Base-by-base conservation (phyloP, 345 rosid species). In the Mercurialis annua region DNA sequence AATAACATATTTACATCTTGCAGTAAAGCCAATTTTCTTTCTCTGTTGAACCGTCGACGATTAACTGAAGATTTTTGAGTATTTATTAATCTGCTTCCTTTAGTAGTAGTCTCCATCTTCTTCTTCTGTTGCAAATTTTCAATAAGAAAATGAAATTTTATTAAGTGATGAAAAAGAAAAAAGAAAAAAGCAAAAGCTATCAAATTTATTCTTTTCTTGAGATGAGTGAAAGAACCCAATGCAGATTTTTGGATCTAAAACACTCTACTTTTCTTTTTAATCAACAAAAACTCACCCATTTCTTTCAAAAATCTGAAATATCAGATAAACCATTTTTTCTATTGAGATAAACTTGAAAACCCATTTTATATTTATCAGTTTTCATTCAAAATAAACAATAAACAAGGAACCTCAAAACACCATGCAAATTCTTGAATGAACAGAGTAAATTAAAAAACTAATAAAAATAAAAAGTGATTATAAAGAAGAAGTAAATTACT, bases 21-120 rank as follows among this genome's bases (percentile, higher is more conserved):
- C 20, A 86, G 79, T 38, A 93, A 82, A 54, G 92, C 92, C 78
- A 80, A 73, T 77, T 85, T 90, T 81, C 71, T 89, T 78, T 90
- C 98, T 79, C 71, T 77, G 76, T 89, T 89, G 64, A 81, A 79
- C 77, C 89, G 71, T 16, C 93, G 89, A 17, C 86, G 72, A 71
- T 82, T 85, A 64, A 70, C 59, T 71, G 71, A 58, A 61, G 83
- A 62, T 75, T 86, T 90, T 49, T 73, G 79, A 31, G 85, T 59
- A 61, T 62, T 82, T 47, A 55, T 16, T 59, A 30, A 62, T 73
- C 64, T 84, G 75, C 81, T 79, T 50, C 84, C 80, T 50, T 42
- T 65, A 60, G 52, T 75, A 71, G 36, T 65, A 60, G 52, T 75
- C 70, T 80, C 88, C 96, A 87, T 85, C 69, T 69, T 78, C 78